These are phyloP conservation scores for Colletotrichum orchidophilum DNA, from an alignment of 2,329 filamentous ascomycete species.

Conservation along the genomic window DNA sequence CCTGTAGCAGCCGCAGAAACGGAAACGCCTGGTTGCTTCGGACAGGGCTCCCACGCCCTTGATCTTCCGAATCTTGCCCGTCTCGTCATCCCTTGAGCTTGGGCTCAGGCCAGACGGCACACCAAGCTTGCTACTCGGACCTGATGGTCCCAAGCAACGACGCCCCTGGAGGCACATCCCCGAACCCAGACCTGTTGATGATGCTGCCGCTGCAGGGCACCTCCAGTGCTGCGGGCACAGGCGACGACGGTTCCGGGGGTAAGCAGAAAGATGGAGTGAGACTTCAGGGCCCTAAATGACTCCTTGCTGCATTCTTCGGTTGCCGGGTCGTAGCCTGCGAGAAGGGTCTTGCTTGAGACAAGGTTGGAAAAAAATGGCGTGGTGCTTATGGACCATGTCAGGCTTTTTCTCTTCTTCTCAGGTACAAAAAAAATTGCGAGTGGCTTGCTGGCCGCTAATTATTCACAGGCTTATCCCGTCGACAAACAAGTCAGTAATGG, in stretches of 20 bases:
- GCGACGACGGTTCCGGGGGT: background rate
- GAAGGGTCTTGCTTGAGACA: conserved; percentile 30
- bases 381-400: conserved; percentile 14
- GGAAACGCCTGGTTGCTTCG: conserved; percentile 23
- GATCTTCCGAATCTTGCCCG: conserved; percentile 25
- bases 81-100: conserved; percentile 27
- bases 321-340: conserved; percentile 22
- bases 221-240: background rate
- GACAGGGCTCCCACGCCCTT: conserved; percentile 24
- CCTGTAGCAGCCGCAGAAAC: conserved; percentile 20
- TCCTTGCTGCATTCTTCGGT: conserved; percentile 29
- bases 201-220: background rate
- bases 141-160: conserved; percentile 4
- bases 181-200: background rate
- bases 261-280: conserved; percentile 7
- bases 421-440: background rate
- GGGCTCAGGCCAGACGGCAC: conserved; percentile 10
- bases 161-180: background rate
- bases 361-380: conserved; percentile 24
- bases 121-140: conserved; percentile 9
- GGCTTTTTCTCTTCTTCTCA: background rate
- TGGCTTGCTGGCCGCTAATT: background rate
- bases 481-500: background rate
- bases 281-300: conserved; percentile 25
- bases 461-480: background rate